Conservation (phyloP, 139 green algal species). For the Chlorokybus atmophyticus region DNA sequence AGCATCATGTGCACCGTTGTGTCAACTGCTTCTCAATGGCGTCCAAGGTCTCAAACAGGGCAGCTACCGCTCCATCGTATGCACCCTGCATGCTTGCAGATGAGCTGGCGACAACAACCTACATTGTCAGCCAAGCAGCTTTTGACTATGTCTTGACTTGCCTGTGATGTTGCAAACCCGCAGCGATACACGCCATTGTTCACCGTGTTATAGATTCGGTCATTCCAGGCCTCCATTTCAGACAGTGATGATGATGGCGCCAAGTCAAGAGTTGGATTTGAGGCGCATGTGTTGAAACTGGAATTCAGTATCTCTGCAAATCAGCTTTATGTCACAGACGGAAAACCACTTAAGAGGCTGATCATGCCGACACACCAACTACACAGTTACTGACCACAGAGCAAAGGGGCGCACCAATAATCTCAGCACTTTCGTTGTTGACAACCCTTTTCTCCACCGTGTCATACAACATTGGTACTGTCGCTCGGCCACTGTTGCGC, state of each 20-base stretch:
- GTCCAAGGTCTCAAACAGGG: slow-evolving; percentile 25
- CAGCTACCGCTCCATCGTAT: slow-evolving; percentile 14
- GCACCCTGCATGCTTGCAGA: slow-evolving; percentile 7
- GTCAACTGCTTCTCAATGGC: slow-evolving; percentile 12
- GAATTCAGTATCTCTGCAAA: too few relatives aligned
- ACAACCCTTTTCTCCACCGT: slow-evolving; percentile 13
- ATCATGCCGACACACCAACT: too few relatives aligned
- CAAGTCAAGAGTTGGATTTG: slow-evolving; percentile 14
- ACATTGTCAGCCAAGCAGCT: too few relatives aligned
- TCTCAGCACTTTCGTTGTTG: slow-evolving; percentile 41
- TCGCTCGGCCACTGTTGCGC: background rate
- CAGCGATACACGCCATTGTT: slow-evolving; percentile 96
- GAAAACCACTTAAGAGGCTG: too few relatives aligned
- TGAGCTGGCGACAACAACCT: too few relatives aligned
- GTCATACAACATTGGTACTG: slow-evolving; percentile 29
- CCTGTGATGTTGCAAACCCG: slow-evolving; percentile 63
- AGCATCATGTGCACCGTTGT: slow-evolving; percentile 49
- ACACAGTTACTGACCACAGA: too few relatives aligned
- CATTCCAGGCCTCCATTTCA: slow-evolving; percentile 67
- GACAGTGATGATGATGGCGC: background rate
- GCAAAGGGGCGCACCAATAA: too few relatives aligned
- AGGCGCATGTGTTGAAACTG: background rate
- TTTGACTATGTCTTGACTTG: too few relatives aligned
- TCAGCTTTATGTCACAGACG: too few relatives aligned
- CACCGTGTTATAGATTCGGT: slow-evolving; percentile 67